Evolutionary conservation across 106 monocot genomes (phyloP).

Genomic region (Posidonia australis): DNA sequence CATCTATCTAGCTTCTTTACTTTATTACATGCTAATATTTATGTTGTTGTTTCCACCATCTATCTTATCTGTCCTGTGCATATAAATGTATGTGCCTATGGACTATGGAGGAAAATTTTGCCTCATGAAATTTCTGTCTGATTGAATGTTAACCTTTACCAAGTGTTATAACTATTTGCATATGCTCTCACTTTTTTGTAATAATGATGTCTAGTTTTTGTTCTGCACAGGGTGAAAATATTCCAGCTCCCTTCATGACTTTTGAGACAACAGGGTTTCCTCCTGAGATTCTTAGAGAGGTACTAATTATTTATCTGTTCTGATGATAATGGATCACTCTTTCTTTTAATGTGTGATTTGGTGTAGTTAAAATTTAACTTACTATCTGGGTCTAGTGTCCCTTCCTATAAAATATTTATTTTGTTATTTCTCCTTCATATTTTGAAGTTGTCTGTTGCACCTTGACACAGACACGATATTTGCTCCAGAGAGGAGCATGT

Average conservation of each 20-base stretch:
- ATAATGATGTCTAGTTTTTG: not conserved
- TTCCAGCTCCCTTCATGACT: conserved; percentile 54
- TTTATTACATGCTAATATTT: too few species aligned
- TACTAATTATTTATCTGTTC: conserved; percentile 7
- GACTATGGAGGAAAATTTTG: too few species aligned
- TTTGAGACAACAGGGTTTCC: conserved; percentile 69
- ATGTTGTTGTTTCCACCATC: too few species aligned
- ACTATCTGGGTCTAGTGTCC: too few species aligned
- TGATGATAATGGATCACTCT: not conserved
- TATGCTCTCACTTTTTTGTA: not conserved
- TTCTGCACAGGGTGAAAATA: conserved; percentile 51
- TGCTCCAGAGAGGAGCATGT: conserved; percentile 13
- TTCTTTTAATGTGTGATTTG: not conserved
- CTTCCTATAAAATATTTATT: too few species aligned
- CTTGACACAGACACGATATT: conserved; percentile 7
- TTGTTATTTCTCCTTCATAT: not conserved
- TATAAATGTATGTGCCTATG: too few species aligned
- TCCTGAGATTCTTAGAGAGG: conserved; percentile 73
- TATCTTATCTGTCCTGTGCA: too few species aligned
- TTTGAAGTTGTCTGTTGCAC: not conserved
- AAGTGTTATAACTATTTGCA: too few species aligned
- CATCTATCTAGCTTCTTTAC: too few species aligned
- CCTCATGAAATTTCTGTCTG: too few species aligned
- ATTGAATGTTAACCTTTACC: too few species aligned
- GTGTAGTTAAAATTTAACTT: too few species aligned